Conservation (phyloP, 139 green algal species). For the Yamagishiella unicocca region DNA sequence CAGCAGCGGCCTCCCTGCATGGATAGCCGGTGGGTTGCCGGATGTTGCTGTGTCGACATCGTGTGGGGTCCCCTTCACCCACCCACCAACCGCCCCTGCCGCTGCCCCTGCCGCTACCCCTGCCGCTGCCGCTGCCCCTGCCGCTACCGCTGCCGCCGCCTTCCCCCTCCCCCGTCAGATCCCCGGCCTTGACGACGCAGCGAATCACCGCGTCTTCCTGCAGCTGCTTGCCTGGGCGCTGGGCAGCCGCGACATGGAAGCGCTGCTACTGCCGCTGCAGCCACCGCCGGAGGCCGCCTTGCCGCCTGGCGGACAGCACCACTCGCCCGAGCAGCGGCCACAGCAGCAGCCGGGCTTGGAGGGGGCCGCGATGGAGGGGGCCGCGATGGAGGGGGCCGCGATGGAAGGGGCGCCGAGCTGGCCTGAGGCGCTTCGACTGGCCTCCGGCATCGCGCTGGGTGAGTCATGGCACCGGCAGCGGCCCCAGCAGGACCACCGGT, state of each 20-base stretch:
- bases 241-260: not conserved
- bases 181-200: slow-evolving; percentile 11
- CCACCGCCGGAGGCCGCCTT: not conserved
- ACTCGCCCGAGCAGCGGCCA: not conserved
- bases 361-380: not conserved
- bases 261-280: not conserved
- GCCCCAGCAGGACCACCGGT: no score
- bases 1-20: no score
- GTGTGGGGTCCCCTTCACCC: no score
- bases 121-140: no score
- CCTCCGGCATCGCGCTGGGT: not conserved
- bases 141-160: no score
- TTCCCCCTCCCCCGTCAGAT: not conserved
- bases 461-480: not conserved
- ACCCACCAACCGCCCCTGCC: no score
- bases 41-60: no score
- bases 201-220: slow-evolving; percentile 22
- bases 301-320: no score
- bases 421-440: not conserved
- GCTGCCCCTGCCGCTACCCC: no score
- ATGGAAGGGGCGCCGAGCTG: not conserved
- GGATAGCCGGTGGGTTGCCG: no score
- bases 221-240: slow-evolving; percentile 28
- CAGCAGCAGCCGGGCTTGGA: not conserved
- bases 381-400: not conserved